Conservation (phyloP, 352 stramenopile genomes). For the Pythium folliculosum region DNA sequence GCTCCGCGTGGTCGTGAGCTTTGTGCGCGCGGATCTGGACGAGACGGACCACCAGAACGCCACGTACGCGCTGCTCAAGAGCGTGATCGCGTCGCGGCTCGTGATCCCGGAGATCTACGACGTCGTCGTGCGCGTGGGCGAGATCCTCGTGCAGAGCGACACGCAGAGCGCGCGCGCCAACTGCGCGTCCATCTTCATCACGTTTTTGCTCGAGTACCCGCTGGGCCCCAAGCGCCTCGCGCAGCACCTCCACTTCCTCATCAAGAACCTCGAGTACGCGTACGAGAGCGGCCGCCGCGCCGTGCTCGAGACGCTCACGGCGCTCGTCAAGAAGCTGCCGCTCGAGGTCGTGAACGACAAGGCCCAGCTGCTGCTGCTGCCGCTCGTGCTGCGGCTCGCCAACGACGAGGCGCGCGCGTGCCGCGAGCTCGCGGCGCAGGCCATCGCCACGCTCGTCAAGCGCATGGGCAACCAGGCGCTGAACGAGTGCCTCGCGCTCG, state of each 20-base stretch:
- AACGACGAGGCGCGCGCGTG: conserved; percentile 95
- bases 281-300: conserved; percentile 93
- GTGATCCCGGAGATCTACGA: conserved; percentile 96
- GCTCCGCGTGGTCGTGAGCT: conserved; percentile 88
- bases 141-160: conserved; percentile 94
- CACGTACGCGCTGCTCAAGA: conserved; percentile 93
- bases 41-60: conserved; percentile 95
- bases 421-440: conserved; percentile 75
- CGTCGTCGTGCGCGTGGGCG: conserved; percentile 93
- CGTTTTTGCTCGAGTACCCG: conserved; percentile 96
- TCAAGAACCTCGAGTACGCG: conserved; percentile 96
- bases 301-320: conserved; percentile 89
- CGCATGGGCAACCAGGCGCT: conserved; percentile 90
- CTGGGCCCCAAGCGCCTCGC: conserved; percentile 93
- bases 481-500: conserved; percentile 88
- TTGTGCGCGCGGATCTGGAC: conserved; percentile 90
- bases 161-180: conserved; percentile 82
- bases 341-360: conserved; percentile 90
- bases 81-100: conserved; percentile 89
- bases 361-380: conserved; percentile 94
- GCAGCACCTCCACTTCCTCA: conserved; percentile 93
- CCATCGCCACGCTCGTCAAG: conserved; percentile 85
- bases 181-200: conserved; percentile 81
- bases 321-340: conserved; percentile 92
- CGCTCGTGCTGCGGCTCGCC: conserved; percentile 94